Evolutionary conservation across 768 basidiomycete species (phyloP), one percentile per base, ranked within the genome.

Genomic region (Hygrocybe punicea): DNA sequence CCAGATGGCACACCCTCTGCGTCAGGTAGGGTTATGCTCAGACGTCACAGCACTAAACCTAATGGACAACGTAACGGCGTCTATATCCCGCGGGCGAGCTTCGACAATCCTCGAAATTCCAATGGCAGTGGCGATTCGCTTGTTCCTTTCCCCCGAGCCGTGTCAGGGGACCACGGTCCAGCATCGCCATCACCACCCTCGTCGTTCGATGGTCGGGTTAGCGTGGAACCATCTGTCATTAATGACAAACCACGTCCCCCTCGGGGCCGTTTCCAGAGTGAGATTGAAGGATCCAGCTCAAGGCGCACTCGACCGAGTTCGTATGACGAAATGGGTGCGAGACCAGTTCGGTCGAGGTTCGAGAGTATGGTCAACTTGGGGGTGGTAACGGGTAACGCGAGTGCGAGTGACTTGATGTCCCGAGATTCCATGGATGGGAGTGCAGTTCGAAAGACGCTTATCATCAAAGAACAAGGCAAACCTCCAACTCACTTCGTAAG

Each of bases 381-480:
- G 23, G 80, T 71, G 46, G 75, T 73, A 6, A 78, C 80, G 21
- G 70, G 73, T 55, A 78, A 81, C 58, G 76, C 81, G 17, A 84
- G 79, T 68, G 80, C 82, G 51, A 90, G 87, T 69, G 89, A 90
- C 69, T 69, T 88, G 58, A 71, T 83, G 65, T 69, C 75, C 57
- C 77, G 85, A 46, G 81, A 84, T 67, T 83, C 83, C 29, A 73
- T 82, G 69, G 87, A 88, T 62, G 86, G 85, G 19, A 82, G 78
- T 63, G 78, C 78, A 2, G 76, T 83, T 24, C 77, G 89, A 35
- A 84, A 84, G 73, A 83, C 85, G 40, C 75, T 95, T 36, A 79
- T 93, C 44, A 80, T 95, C 48, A 78, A 81, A 67, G 93, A 94
- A 75, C 85, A 89, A 60, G 91, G 91, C 51, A 89, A 87, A 74